phyloP scores from a whole-genome alignment of 1,284 basidiomycete genomes.

The Ganoderma meredithae region DNA sequence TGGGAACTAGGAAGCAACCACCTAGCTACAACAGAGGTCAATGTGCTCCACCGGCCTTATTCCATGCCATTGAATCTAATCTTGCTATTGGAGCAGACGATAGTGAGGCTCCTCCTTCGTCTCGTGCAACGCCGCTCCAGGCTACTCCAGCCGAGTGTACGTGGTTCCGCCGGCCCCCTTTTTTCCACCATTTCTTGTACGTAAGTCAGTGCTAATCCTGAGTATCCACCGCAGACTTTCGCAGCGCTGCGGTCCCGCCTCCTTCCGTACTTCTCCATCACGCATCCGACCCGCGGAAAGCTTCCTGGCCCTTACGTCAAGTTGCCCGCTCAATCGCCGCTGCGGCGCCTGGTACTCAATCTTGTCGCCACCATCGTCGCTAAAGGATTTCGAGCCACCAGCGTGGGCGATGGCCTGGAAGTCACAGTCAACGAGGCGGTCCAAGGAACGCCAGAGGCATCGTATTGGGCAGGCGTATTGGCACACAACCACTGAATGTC shows the following conservation, averaged over 20 bases:
- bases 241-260: constrained; percentile 62
- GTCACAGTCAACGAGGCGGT: constrained; percentile 51
- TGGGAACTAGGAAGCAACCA: constrained; percentile 83
- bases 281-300: constrained; percentile 72
- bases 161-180: constrained; percentile 26
- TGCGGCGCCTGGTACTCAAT: constrained; percentile 58
- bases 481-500: neutral
- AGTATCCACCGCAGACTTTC: constrained; percentile 46
- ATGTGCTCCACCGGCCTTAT: constrained; percentile 27
- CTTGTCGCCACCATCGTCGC: constrained; percentile 42
- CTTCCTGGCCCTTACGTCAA: constrained; percentile 79
- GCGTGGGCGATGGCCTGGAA: constrained; percentile 39
- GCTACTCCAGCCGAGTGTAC: constrained; percentile 52
- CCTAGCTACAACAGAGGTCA: constrained; percentile 62
- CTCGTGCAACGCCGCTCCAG: constrained; percentile 62
- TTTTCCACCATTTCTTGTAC: neutral
- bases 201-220: constrained; percentile 5
- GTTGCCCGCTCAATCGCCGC: constrained; percentile 49
- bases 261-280: constrained; percentile 79
- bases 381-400: constrained; percentile 33
- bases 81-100: constrained; percentile 47
- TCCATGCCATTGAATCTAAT: neutral
- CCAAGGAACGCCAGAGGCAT: constrained; percentile 45
- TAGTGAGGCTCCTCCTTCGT: constrained; percentile 70
- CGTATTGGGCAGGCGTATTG: constrained; percentile 49